These are phyloP conservation scores for Macadamia integrifolia DNA, from an alignment of 164 flowering plant species.

Conservation along the genomic window DNA sequence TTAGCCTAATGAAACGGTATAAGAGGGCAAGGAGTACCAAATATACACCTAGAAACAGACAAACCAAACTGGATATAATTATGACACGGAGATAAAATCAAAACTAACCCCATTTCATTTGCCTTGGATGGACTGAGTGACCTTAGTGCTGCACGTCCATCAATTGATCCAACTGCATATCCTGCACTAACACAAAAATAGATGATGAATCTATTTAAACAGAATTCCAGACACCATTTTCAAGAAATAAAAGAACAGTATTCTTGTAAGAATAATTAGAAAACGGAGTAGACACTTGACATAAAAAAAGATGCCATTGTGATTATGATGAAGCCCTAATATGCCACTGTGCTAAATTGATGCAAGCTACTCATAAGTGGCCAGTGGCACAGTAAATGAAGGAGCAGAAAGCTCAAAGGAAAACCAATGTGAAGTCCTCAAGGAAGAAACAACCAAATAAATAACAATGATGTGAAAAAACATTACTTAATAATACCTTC, in stretches of 20 bases:
- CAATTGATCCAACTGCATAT: slow-evolving; percentile 73
- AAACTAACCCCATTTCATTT: slow-evolving; percentile 46
- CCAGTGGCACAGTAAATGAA: not conserved
- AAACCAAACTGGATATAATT: not conserved
- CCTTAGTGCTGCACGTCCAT: slow-evolving; percentile 68
- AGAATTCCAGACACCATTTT: not conserved
- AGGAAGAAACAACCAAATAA: not conserved
- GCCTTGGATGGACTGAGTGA: slow-evolving; percentile 30
- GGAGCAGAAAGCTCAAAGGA: not conserved
- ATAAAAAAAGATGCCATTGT: not conserved
- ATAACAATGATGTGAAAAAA: not conserved
- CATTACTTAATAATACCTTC: slow-evolving; percentile 41
- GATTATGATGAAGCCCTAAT: not conserved
- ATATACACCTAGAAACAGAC: not conserved
- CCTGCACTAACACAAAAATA: slow-evolving; percentile 38
- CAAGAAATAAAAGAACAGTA: no score
- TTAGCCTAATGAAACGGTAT: no score
- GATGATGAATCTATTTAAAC: not conserved
- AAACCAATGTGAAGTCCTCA: not conserved
- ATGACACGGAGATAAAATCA: not conserved
- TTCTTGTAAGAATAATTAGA: no score
- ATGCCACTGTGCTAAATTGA: not conserved
- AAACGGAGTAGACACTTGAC: not conserved
- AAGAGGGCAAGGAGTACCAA: no score
- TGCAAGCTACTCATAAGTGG: no score